Percentiles rank a stretch among this genome's conserved stretches.
Conservation (phyloP, 441 rosid genomes). For the Gossypium laxum region DNA sequence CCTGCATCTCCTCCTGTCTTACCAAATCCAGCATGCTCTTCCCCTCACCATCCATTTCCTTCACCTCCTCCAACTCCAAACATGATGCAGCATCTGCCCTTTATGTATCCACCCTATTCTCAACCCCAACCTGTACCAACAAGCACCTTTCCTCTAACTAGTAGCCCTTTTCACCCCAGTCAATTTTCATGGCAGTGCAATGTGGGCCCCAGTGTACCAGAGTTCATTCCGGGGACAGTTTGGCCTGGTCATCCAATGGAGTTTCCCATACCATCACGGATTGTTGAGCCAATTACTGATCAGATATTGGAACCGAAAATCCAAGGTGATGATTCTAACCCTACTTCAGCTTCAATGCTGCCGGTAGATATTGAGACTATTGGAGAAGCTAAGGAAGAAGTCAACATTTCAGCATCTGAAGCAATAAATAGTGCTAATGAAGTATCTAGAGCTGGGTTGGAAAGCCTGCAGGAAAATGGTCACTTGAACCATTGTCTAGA, state of each 20-base stretch:
- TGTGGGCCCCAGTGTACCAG: constrained; percentile 47
- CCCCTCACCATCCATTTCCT: constrained; percentile 61
- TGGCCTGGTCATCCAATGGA: constrained; percentile 75
- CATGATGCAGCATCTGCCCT: constrained; percentile 79
- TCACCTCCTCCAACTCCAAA: constrained; percentile 89
- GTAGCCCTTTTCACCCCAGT: constrained; percentile 65
- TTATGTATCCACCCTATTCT: constrained; percentile 70
- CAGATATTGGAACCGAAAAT: constrained; percentile 33
- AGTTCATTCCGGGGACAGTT: constrained; percentile 58
- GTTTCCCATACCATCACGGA: constrained; percentile 51
- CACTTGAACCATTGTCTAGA: constrained; percentile 23
- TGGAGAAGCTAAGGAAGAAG: constrained; percentile 36
- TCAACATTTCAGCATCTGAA: constrained; percentile 28
- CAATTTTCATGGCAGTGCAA: constrained; percentile 86
- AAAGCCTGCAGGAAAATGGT: constrained; percentile 34
- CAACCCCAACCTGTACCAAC: constrained; percentile 58
- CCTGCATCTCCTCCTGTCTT: constrained; percentile 51
- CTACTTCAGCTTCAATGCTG: constrained; percentile 34
- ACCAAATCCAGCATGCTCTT: constrained; percentile 40
- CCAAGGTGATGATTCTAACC: constrained; percentile 24
- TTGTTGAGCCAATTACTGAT: constrained; percentile 58
- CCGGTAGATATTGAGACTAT: constrained; percentile 47
- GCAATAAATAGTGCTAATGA: constrained; percentile 25
- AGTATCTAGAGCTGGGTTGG: constrained; percentile 21
- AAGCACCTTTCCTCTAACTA: constrained; percentile 68